Evolutionary conservation across 192 early-diverging fungal genomes (phyloP), one percentile per base, ranked within the genome.

Genomic region (Radiomyces spectabilis): DNA sequence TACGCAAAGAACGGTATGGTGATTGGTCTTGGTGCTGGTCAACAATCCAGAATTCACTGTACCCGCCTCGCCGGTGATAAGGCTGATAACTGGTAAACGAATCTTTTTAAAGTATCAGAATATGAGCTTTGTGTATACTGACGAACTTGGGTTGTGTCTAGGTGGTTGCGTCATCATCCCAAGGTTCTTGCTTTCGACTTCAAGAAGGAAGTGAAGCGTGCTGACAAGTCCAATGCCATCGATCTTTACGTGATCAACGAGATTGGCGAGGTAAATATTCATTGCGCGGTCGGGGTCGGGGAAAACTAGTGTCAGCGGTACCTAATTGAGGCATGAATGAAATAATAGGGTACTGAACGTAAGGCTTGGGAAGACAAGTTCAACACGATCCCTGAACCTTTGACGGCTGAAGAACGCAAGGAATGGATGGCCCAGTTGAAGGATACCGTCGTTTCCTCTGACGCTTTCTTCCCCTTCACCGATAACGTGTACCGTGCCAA

Each of bases 401-500:
- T 96, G 66, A 88, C 92, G 19, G 79, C 69, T 25, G 82, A 80
- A 27, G 92, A 95, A 69, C 86, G 91, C 55, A 75, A 73, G 31
- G 82, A 73, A 51, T 91, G 90, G 71, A 82, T 88, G 73, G 65
- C 71, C 40, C 46, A 77, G 56, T 72, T 92, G 35, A 68, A 46
- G 13, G 88, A 79, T 51, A 85, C 97, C 18, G 89, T 91, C 8
- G 72, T 98, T 15, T 82, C 87, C 3, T 93, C 91, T n/a, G 96
- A 98, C 68, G 96, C 96, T 24, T 98, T 98, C 84, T 98, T 98
- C 89, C 96, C 96, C 53, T 98, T 98, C 82, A 77, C 87, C 4
- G 96, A 98, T 75, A 97, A 95, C 60, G 75, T 98, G 42, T 85
- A 92, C 59, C 76, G 96, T 41, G 94, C 83, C 24, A 74, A 76